Percentiles rank a stretch among this genome's conserved stretches.
phyloP scores from a whole-genome alignment of 306 rosid species.

The Begonia masoniana region DNA sequence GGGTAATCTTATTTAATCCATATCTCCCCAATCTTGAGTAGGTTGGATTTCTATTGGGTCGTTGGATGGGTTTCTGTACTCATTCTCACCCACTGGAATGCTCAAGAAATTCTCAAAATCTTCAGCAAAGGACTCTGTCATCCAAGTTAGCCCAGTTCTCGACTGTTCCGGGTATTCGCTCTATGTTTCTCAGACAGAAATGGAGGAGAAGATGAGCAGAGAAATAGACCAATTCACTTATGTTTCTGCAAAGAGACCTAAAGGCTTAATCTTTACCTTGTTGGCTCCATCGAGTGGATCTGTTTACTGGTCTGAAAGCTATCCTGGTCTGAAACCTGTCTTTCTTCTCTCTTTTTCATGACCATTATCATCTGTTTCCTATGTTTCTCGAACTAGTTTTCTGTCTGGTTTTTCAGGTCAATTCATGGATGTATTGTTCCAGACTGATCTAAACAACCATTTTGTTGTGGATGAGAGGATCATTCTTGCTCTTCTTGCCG shows the following conservation, averaged over 20 bases:
- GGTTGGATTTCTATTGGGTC: conserved; percentile 83
- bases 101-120: conserved; percentile 56
- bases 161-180: conserved; percentile 79
- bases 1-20: conserved; percentile 1
- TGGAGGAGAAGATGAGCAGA: conserved; percentile 56
- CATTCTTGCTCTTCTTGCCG: conserved; percentile 61
- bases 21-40: not conserved
- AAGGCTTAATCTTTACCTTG: conserved; percentile 36
- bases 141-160: conserved; percentile 53
- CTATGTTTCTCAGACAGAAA: conserved; percentile 47
- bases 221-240: conserved; percentile 27
- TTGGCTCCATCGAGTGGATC: conserved; percentile 68
- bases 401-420: conserved; percentile 25
- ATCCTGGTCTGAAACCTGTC: conserved; percentile 26
- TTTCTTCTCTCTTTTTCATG: not conserved
- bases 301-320: conserved; percentile 52
- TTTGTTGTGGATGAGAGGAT: conserved; percentile 52
- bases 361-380: not conserved
- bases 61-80: conserved; percentile 58
- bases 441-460: conserved; percentile 38
- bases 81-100: conserved; percentile 57
- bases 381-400: not conserved
- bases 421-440: conserved; percentile 25
- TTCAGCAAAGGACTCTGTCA: conserved; percentile 20
- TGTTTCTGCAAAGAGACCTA: conserved; percentile 49